phyloP scores from a whole-genome alignment of 495 filamentous ascomycete species.

The Penicillium herquei region DNA sequence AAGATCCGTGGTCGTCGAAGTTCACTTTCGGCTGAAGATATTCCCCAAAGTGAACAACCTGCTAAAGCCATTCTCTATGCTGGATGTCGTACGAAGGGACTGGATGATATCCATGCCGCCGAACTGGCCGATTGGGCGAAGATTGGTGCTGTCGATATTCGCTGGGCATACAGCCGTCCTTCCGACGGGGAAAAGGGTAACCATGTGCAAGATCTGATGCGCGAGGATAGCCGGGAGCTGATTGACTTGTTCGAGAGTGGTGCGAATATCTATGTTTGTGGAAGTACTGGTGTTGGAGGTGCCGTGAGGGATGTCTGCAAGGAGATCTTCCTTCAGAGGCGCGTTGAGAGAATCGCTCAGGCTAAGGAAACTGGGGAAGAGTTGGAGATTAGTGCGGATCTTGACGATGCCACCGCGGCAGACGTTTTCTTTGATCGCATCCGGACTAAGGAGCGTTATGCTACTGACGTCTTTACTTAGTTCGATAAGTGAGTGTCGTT shows the following conservation, averaged over 20 bases:
- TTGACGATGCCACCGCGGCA: conserved; percentile 38
- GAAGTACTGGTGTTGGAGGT: conserved; percentile 59
- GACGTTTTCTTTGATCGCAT: conserved; percentile 56
- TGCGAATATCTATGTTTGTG: conserved; percentile 67
- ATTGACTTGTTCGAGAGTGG: conserved; percentile 54
- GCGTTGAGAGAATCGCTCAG: conserved; percentile 39
- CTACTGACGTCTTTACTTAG: conserved; percentile 63
- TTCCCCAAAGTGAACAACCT: conserved; percentile 30
- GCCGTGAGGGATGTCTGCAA: conserved; percentile 54
- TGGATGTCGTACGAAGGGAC: conserved; percentile 57
- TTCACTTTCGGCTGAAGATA: conserved; percentile 7
- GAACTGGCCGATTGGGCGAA: conserved; percentile 59
- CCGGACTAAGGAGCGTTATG: conserved; percentile 59
- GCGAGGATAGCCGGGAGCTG: conserved; percentile 50
- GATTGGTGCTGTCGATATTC: conserved; percentile 56
- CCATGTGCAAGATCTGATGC: conserved; percentile 65
- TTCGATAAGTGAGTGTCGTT: neutral
- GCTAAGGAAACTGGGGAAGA: conserved; percentile 31
- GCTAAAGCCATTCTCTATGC: conserved; percentile 62
- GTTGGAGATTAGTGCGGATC: conserved; percentile 28
- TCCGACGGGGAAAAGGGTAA: conserved; percentile 30
- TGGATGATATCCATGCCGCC: conserved; percentile 59
- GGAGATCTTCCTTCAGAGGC: conserved; percentile 44
- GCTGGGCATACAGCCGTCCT: conserved; percentile 53
- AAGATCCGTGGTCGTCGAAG: conserved; percentile 49